Base-by-base conservation (phyloP, 495 filamentous ascomycete species). In the Evansstolkia leycettana region DNA sequence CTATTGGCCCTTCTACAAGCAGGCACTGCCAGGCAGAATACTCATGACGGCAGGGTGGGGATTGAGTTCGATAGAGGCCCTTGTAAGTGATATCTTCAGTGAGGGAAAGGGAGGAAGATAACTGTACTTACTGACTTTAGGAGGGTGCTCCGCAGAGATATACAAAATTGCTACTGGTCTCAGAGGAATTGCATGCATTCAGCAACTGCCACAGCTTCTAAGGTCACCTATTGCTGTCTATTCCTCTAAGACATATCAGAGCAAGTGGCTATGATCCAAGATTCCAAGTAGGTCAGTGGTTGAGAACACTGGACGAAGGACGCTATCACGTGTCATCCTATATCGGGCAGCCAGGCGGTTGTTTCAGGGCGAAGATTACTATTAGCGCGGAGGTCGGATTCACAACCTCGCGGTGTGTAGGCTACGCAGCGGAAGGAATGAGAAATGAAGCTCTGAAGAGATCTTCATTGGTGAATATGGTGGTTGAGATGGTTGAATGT, bases 31-130 rank as follows among this genome's bases (percentile, higher is more conserved):
- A 16, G 32, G 17, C 17, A 20, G 20, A 34, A 20, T 34, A 18
- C 15, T 34, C 54, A 60, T 39, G 41, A 48, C 34, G 45, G 44
- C 23, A 47, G 52, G 36, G 36, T 39, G 3, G 30, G 16, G 18
- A 14, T 58, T 2, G 33, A 48, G 2, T 54, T 56, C 17, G 45
- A 58, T 40, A 7, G 45, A 40, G 52, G 52, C 17, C 50, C 52
- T 12, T 56, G 54, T 58, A 46, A 37, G 42, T 19, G 14, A 5
- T 29, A 5, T 17, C 31, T n/a, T n/a, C n/a, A n/a, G n/a, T n/a
- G n/a, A n/a, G 5, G 13, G 17, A 15, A n/a, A 29, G 10, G 27
- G 4, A 29, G 27, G 10, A 29, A 15, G n/a, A n/a, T n/a, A 29
- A n/a, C 17, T 17, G 14, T 19, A 17, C 13, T 33, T 16, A 19